Base-by-base conservation (phyloP, 345 rosid genomes). In the Eucalyptus fibrosa region DNA sequence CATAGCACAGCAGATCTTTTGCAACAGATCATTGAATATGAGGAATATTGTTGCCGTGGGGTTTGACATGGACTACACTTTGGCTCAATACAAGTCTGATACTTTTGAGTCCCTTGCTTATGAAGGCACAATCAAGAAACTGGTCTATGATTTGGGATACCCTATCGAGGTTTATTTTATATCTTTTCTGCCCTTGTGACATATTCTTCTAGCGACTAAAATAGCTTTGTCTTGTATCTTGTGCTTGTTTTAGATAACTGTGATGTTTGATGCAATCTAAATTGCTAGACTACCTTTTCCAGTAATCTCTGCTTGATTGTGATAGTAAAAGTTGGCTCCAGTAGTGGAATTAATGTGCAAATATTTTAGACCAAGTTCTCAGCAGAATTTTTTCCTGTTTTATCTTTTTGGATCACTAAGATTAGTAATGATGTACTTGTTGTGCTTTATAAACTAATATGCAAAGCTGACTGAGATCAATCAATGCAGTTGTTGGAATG, bases 1-100 rank as follows among this genome's bases (percentile, higher is more conserved):
- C 80, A 90, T 95, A 30, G 94, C 95, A 88, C 97, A 95, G 53
- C 98, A 95, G 91, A 98, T 98, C 65, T 98, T 98, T 90, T 98
- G 99, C 95, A 98, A 97, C 90, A 95, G 99, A 92, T 95, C 99
- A 69, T 91, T 98, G 92, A 97, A 98, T 92, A 98, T 98, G 99
- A 98, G 91, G 94, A 98, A 93, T 91, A 96, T 96, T 24, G 92
- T 96, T 42, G 98, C 99, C 30, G 96, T 98, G 65, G 99, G 99
- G 62, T 97, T 98, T 92, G 99, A 98, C 92, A 98, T 98, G 99
- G 99, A 98, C 92, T 98, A 98, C 92, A 98, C 99, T 37, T 93
- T 97, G 92, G 99, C 99, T 44, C 99, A 98, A 89, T 98, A 98
- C 93, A 98, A 94, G 89, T 95, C 99, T 51, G 99, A 96, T 88